phyloP scores from a whole-genome alignment of 345 rosid genomes.

The Eucalyptus tenuipes region DNA sequence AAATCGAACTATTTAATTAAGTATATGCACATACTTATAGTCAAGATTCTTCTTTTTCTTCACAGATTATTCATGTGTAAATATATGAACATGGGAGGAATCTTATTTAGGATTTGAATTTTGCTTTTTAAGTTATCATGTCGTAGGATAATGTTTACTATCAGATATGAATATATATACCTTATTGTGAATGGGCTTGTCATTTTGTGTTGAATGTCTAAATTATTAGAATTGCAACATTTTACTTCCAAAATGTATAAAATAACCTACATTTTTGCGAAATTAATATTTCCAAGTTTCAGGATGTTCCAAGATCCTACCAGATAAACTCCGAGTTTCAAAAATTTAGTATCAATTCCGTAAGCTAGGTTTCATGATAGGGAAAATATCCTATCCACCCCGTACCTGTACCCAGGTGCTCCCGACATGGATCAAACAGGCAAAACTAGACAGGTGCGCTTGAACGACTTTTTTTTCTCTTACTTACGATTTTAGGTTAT shows the following conservation, averaged over 20 bases:
- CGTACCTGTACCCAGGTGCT: background rate
- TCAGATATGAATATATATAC: background rate
- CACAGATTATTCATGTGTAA: background rate
- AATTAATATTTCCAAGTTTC: background rate
- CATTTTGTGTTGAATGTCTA: background rate
- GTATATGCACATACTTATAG: background rate
- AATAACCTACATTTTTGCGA: background rate
- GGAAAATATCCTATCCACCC: background rate
- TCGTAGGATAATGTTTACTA: background rate
- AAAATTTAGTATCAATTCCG: background rate
- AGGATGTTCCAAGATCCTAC: background rate
- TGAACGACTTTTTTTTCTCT: background rate
- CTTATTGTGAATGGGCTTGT: background rate
- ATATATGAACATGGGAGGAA: background rate
- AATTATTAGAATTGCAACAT: background rate
- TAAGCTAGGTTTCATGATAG: fast-evolving
- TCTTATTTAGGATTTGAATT: background rate
- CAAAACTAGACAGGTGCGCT: background rate
- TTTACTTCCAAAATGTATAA: background rate
- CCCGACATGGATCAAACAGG: background rate
- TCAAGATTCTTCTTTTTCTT: background rate
- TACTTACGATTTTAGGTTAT: background rate
- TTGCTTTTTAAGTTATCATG: background rate
- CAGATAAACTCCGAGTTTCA: fast-evolving
- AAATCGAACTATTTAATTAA: background rate